Evolutionary conservation across 2,329 filamentous ascomycete species (phyloP), one percentile per base, ranked within the genome.

Genomic region (Xylariaceae sp.): DNA sequence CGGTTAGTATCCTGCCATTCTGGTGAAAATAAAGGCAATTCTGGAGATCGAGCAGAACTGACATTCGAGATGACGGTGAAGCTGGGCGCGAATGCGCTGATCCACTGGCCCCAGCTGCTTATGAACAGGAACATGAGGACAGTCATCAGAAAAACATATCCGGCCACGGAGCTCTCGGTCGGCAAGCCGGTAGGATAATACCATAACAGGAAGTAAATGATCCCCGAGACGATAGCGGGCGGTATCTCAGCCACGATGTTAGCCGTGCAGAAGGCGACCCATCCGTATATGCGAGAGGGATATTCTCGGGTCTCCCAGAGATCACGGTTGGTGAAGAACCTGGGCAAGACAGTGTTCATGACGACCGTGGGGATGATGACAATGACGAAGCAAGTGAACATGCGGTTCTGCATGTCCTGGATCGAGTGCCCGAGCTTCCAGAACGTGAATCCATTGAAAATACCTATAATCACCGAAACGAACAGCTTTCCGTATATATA

Each of bases 401-500:
- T 85, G 62, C 87, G 80, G 71, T 88, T 84, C 66, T 91, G 86
- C 78, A 91, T 84, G 63, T 87, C 86, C 11, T 80, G 77, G 47
- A 87, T 74, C 0, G 76, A 79, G 68, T 84, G 76, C 2, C 84
- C 85, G 2, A 89, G 78, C 62, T 85, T 75, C 75, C 80, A 90
- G 73, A 89, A 91, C 3, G 87, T 89, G 71, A 89, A 90, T 27
- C 86, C 86, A 71, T 89, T 89, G 76, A 91, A 89, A 68, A 90
- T 83, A 12, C 85, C 87, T 44, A 88, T 76, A 57, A 89, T 79
- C 55, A 89, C 80, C 3, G 83, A 78, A 35, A 85, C 79, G 70
- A 90, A 91, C 30, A 92, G 73, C 67, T 89, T 90, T 56, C 85
- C 84, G 69, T 90, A 91, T 53, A 89, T 74, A 68, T 91, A 92